Base-by-base conservation (phyloP, 768 basidiomycete species). In the Pluteus cervinus region DNA sequence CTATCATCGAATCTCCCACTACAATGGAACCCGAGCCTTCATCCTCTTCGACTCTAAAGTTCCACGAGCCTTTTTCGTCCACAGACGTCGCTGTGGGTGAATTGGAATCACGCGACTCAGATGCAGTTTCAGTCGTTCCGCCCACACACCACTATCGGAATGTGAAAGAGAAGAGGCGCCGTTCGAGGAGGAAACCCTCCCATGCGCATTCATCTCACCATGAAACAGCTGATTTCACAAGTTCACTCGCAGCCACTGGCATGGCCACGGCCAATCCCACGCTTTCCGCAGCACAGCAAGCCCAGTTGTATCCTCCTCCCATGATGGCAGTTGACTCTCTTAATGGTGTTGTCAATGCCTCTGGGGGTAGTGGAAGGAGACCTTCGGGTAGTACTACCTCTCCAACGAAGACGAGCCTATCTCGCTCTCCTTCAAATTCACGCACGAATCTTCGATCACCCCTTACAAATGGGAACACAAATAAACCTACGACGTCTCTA, bases 171-270 rank as follows among this genome's bases (percentile, higher is more conserved):
- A 63, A 64, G 40, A 69, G 66, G 34, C 56, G 65, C 2, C 62
- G 66, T 8, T 73, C 71, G 69, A 53, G 59, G 25, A 58, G 66
- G 25, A n/a, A n/a, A n/a, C n/a, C n/a, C n/a, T n/a, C n/a, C n/a
- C n/a, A n/a, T n/a, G n/a, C n/a, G n/a, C n/a, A n/a, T n/a, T 58
- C 65, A 2, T 58, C 55, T 28, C 55, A 58, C 16, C 58, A 62
- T 21, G 75, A 74, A 49, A 71, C 75, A 2, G 68, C 73, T 0
- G 74, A 75, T 15, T 66, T 83, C 12, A 81, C 82, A 4, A 68
- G 69, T 37, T 81, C 80, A 1, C 66, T 82, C 33, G 79, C 81
- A 1, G 75, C 77, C 2, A 76, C 76, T n/a, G 76, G 80, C n/a
- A 60, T 80, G 21, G 71, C 78, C 31, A 81, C 85, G 72, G 74